Base-by-base conservation (phyloP, 352 stramenopile species). In the Globisporangium cederbergense region DNA sequence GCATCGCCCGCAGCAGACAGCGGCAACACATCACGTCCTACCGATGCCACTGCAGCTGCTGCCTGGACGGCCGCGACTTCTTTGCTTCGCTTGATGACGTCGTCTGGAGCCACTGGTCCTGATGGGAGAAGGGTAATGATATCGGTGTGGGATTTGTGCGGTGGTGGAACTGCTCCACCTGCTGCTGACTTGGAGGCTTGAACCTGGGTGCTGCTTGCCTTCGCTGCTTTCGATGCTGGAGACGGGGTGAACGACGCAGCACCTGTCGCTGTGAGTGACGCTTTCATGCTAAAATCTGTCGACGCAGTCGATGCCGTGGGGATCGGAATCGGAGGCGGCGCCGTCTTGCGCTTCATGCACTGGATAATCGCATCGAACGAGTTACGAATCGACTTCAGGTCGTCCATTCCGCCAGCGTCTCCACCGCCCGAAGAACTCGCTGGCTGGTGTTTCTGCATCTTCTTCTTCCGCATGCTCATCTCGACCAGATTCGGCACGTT, bases 21-120 rank as follows among this genome's bases (percentile, higher is more conserved):
- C 28, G 82, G 72, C 0, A 75, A 79, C 2, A 64, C 66, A 18
- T 87, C 81, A 38, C 79, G 76, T 5, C 76, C 71, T 50, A 78
- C 76, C 0, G 81, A 88, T 2, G 80, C 84, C 10, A 91, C 84
- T 8, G 83, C 79, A 5, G 86, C 76, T 16, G 77, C 86, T 28
- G 82, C 83, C 71, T 95, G 84, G 4, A 93, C 83, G 8, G 88
- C 83, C 11, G 86, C 84, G 0, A 83, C 79, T 62, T 92, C 80
- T 58, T 95, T 95, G 67, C 84, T 93, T 40, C 85, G 83, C 58
- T 93, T 93, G 63, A 95, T 95, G 32, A 95, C 86, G 71, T 95
- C 84, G 58, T 95, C 86, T 20, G 86, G 86, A 4, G 74, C 75
- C 14, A 95, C 60, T 3, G 80, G 66, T 4, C 68, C 60, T 6